Conservation (phyloP, 2,329 filamentous ascomycete species). For the Aspergillus sp. region DNA sequence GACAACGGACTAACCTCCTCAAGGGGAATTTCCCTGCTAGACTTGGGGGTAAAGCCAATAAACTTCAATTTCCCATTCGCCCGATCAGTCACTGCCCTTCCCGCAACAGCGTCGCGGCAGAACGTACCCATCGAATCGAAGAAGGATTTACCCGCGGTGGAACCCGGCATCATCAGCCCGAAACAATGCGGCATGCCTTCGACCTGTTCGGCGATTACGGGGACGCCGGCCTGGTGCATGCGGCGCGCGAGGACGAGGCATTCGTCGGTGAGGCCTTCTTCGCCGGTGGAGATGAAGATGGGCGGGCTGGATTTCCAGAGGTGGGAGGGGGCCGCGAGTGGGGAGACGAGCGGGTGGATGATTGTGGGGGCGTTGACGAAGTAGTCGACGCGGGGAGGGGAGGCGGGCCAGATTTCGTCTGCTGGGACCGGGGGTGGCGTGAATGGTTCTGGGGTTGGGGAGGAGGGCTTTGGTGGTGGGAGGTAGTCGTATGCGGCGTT, state of each 20-base stretch:
- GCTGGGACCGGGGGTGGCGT: constrained; percentile 31
- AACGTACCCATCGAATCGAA: constrained; percentile 60
- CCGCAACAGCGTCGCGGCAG: constrained; percentile 34
- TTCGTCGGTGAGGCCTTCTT: constrained; percentile 45
- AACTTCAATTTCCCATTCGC: constrained; percentile 32
- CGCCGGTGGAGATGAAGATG: constrained; percentile 42
- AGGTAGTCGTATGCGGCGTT: constrained; percentile 46
- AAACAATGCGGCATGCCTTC: constrained; percentile 54
- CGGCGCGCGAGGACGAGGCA: constrained; percentile 40
- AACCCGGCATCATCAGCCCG: constrained; percentile 54
- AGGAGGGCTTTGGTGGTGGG: constrained; percentile 20
- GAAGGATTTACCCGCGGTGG: constrained; percentile 52
- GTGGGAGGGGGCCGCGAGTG: constrained; percentile 33
- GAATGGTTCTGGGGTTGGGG: constrained; percentile 20
- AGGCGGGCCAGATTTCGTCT: constrained; percentile 42
- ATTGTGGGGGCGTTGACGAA: constrained; percentile 41
- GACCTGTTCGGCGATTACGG: constrained; percentile 41
- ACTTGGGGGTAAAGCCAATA: constrained; percentile 29
- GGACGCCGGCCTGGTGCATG: constrained; percentile 37
- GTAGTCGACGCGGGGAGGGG: constrained; percentile 44
- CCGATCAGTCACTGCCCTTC: constrained; percentile 18
- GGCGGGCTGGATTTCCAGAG: constrained; percentile 45
- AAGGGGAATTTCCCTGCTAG: constrained; percentile 31
- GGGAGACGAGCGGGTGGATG: constrained; percentile 43
- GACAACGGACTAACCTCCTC: constrained; percentile 32